Conservation (phyloP, 2,329 filamentous ascomycete species). For the Colletotrichum simmondsii region DNA sequence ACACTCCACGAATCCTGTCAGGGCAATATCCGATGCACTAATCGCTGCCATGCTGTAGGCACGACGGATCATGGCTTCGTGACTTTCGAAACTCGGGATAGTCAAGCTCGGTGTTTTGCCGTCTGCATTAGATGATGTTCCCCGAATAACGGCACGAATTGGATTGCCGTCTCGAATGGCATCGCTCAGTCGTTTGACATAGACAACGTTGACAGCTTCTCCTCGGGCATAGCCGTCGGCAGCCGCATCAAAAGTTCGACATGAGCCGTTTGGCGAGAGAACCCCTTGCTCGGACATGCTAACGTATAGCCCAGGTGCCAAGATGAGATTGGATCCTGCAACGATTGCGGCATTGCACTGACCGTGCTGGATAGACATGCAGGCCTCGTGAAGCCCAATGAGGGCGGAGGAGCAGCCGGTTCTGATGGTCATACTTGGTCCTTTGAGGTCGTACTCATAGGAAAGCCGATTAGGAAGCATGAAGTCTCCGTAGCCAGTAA, state of each 20-base stretch:
- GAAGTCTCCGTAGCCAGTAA: slow-evolving; percentile 39
- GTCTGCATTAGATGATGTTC: slow-evolving; percentile 48
- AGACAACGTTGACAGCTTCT: slow-evolving; percentile 53
- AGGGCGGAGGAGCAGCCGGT: slow-evolving; percentile 49
- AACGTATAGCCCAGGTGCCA: slow-evolving; percentile 15
- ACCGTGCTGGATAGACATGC: slow-evolving; percentile 40
- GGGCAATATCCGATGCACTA: slow-evolving; percentile 1
- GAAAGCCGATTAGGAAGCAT: slow-evolving; percentile 44
- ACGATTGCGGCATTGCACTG: slow-evolving; percentile 45
- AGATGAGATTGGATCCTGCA: slow-evolving; percentile 45
- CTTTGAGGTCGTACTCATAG: slow-evolving; percentile 40
- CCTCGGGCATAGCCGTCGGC: slow-evolving; percentile 60
- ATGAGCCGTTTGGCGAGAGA: slow-evolving; percentile 40
- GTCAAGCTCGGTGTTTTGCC: slow-evolving; percentile 52
- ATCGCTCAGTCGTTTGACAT: slow-evolving; percentile 54
- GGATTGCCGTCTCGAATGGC: slow-evolving; percentile 55
- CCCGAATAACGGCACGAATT: slow-evolving; percentile 47
- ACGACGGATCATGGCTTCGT: slow-evolving; percentile 50
- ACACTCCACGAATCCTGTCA: slow-evolving; percentile 48
- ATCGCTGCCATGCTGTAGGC: slow-evolving; percentile 47
- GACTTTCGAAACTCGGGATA: slow-evolving; percentile 47
- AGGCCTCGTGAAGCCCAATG: slow-evolving; percentile 45
- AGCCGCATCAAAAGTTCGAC: slow-evolving; percentile 47
- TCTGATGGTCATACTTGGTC: slow-evolving; percentile 45
- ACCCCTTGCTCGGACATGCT: slow-evolving; percentile 39